Percentiles rank a stretch among this genome's conserved stretches.
phyloP scores from a whole-genome alignment of 176 grass and related monocot species.

The Triticum timopheevii region DNA sequence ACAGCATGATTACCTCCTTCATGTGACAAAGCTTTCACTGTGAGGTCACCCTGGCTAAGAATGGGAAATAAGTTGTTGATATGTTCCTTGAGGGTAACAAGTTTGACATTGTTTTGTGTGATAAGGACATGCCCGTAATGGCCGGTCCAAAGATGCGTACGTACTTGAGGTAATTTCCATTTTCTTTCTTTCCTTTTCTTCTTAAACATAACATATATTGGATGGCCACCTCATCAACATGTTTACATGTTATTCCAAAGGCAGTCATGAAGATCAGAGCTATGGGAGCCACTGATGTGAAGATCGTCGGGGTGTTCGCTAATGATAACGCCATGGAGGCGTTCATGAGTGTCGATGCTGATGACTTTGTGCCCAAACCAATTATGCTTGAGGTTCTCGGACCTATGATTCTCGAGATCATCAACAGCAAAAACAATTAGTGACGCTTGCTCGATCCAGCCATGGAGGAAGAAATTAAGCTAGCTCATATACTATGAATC shows the following conservation, averaged over 20 bases:
- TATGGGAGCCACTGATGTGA: slow-evolving; percentile 21
- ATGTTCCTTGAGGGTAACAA: slow-evolving; percentile 23
- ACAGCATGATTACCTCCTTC: neutral
- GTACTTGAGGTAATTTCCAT: neutral
- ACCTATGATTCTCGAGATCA: neutral
- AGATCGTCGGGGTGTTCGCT: slow-evolving; percentile 15
- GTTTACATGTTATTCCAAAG: neutral
- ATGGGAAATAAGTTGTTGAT: slow-evolving; percentile 29
- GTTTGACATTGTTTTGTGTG: slow-evolving; percentile 2
- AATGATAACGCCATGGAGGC: neutral
- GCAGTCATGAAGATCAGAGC: slow-evolving; percentile 22
- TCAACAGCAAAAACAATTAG: slow-evolving; percentile 4
- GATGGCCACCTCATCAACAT: neutral
- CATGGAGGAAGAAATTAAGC: no score
- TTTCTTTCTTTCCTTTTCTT: neutral
- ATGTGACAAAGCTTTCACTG: neutral
- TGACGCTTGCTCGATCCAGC: neutral
- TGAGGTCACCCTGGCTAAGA: neutral
- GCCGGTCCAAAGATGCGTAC: slow-evolving; percentile 9
- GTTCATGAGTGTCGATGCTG: slow-evolving; percentile 16
- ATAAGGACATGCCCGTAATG: slow-evolving; percentile 32
- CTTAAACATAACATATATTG: no score
- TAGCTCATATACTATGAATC: no score
- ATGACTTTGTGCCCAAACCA: slow-evolving; percentile 20
- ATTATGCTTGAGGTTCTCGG: neutral